Conservation (phyloP, 306 rosid genomes). For the Leucaena leucocephala region DNA sequence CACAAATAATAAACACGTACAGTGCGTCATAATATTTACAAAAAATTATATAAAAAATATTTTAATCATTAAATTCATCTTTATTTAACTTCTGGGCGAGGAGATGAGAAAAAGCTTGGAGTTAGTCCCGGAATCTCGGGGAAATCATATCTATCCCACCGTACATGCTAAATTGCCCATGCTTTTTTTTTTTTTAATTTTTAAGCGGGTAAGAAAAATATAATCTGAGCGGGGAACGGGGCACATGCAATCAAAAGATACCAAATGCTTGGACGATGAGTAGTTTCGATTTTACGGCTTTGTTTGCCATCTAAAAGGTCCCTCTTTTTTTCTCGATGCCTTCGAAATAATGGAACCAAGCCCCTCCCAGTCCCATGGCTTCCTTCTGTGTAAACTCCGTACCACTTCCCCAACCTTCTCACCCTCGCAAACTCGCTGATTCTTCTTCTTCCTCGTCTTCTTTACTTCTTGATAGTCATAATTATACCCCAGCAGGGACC, state of each 20-base stretch:
- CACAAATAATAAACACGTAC: neutral
- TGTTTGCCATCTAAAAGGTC: neutral
- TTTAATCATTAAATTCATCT: too few relatives aligned
- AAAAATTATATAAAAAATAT: too few relatives aligned
- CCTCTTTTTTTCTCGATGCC: neutral
- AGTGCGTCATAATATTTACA: too few relatives aligned
- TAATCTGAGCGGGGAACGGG: neutral
- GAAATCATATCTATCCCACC: too few relatives aligned
- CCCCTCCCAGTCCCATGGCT: conserved; percentile 59
- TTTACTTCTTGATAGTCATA: conserved; percentile 44
- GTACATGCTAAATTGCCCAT: too few relatives aligned
- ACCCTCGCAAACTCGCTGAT: conserved; percentile 52
- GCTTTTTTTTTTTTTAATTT: too few relatives aligned
- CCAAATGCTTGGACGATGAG: conserved; percentile 44
- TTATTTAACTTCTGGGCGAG: too few relatives aligned
- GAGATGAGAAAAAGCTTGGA: too few relatives aligned
- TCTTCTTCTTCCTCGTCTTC: conserved; percentile 43
- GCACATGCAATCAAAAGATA: conserved; percentile 23
- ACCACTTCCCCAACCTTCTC: conserved; percentile 59
- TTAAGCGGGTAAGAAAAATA: too few relatives aligned
- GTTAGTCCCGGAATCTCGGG: too few relatives aligned
- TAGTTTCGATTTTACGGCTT: neutral
- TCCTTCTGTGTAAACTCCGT: conserved; percentile 68
- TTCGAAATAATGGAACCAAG: conserved; percentile 31
- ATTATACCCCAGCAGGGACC: conserved; percentile 26